These are phyloP conservation scores for Patellifolia procumbens DNA, from an alignment of 179 eudicot genomes.

Conservation along the genomic window DNA sequence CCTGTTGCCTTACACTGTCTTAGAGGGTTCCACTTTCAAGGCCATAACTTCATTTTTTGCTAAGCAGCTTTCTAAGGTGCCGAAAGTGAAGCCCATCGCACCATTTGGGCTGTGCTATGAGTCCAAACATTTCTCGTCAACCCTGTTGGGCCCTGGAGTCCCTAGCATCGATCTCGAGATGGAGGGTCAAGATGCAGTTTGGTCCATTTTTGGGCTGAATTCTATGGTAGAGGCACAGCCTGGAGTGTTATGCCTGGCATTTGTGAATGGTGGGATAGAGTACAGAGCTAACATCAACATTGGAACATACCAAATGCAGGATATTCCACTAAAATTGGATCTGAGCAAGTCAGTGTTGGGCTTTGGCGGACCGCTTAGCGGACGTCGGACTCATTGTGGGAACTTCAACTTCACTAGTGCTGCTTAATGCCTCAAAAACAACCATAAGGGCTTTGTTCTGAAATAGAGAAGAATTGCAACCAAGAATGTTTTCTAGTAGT, in stretches of 20 bases:
- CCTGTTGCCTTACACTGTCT: constrained; percentile 24
- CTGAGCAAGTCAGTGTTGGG: constrained; percentile 33
- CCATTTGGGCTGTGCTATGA: constrained; percentile 46
- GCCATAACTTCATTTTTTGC: constrained; percentile 27
- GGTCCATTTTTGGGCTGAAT: constrained; percentile 41
- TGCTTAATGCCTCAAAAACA: constrained; percentile 11
- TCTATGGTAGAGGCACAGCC: constrained; percentile 43
- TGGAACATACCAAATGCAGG: constrained; percentile 41
- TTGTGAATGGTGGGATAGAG: constrained; percentile 35
- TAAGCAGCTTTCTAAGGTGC: constrained; percentile 25
- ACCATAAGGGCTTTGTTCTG: background rate
- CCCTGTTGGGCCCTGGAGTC: constrained; percentile 39
- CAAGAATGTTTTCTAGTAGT: no score
- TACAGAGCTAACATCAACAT: constrained; percentile 40
- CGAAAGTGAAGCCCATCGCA: constrained; percentile 31
- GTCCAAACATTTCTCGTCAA: constrained; percentile 34
- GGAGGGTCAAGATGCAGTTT: constrained; percentile 24
- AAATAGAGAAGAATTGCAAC: no score
- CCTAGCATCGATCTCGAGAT: constrained; percentile 44
- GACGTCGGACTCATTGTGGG: constrained; percentile 31
- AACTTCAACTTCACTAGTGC: constrained; percentile 39
- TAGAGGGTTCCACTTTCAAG: constrained; percentile 35
- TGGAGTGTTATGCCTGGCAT: constrained; percentile 41
- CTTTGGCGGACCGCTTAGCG: constrained; percentile 36
- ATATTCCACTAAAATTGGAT: constrained; percentile 36